Conservation (phyloP, 1,284 basidiomycete species). For the Coriolopsis trogii region DNA sequence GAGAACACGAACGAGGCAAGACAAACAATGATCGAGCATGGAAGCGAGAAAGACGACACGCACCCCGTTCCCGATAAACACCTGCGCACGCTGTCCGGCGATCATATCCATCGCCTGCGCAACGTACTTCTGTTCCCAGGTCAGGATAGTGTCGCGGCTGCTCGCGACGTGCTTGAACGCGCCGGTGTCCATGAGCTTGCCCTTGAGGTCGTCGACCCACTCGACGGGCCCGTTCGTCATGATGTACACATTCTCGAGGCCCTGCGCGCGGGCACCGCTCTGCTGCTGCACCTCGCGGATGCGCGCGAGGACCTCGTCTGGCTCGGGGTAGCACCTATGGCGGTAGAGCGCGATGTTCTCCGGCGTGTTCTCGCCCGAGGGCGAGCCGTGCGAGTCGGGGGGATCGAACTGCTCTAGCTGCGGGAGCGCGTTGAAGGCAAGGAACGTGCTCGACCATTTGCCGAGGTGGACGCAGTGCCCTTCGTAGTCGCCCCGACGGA, state of each 20-base stretch:
- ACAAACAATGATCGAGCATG: no score
- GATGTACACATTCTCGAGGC: slow-evolving; percentile 48
- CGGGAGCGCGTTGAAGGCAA: slow-evolving; percentile 47
- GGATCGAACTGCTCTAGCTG: slow-evolving; percentile 43
- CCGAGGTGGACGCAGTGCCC: slow-evolving; percentile 54
- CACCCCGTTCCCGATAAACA: slow-evolving; percentile 52
- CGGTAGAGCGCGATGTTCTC: slow-evolving; percentile 38
- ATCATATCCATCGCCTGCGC: slow-evolving; percentile 48
- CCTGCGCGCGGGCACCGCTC: slow-evolving; percentile 26
- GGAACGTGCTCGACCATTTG: slow-evolving; percentile 43
- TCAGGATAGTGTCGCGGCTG: slow-evolving; percentile 40
- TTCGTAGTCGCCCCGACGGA: slow-evolving; percentile 64
- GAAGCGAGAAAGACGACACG: slow-evolving; percentile 25
- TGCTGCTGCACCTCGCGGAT: slow-evolving; percentile 40
- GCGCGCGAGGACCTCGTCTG: slow-evolving; percentile 45
- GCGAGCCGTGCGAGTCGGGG: slow-evolving; percentile 30
- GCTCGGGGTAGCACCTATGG: slow-evolving; percentile 50
- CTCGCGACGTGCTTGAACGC: slow-evolving; percentile 31
- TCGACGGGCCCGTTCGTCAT: slow-evolving; percentile 55
- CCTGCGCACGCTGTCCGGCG: slow-evolving; percentile 44
- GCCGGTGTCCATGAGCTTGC: slow-evolving; percentile 34
- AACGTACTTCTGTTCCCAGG: slow-evolving; percentile 43
- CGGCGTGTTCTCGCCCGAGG: slow-evolving; percentile 32
- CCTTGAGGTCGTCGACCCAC: slow-evolving; percentile 46
- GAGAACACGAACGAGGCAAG: no score